phyloP scores from a whole-genome alignment of 192 early-diverging fungal genomes.

The Umbelopsis vinacea region DNA sequence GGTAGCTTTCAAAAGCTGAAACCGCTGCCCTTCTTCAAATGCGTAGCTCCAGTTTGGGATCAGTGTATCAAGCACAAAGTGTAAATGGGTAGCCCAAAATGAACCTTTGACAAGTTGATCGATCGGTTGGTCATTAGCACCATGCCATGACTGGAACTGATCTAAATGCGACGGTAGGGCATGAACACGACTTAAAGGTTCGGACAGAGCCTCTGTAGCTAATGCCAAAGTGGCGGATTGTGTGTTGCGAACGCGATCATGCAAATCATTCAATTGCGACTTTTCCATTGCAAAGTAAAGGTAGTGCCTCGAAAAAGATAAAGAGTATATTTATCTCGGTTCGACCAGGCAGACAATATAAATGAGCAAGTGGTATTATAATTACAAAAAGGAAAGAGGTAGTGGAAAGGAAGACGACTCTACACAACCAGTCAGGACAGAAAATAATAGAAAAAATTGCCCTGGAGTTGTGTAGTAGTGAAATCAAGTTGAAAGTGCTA shows the following conservation, averaged over 20 bases:
- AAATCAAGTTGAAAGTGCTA: too few relatives aligned
- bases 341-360: not conserved
- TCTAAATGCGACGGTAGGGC: not conserved
- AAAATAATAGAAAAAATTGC: too few relatives aligned
- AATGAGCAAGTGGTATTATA: conserved; percentile 5
- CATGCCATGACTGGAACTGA: not conserved
- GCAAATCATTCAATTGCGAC: not conserved
- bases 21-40: conserved; percentile 12
- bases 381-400: conserved; percentile 4
- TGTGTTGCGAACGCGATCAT: not conserved
- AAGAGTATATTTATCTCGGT: not conserved
- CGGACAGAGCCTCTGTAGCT: not conserved
- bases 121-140: not conserved
- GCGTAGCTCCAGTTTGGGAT: conserved; percentile 12
- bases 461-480: too few relatives aligned
- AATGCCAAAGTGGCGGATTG: not conserved
- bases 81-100: conserved; percentile 1
- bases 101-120: not conserved
- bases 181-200: conserved; percentile 1
- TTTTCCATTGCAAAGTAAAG: conserved; percentile 13
- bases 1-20: not conserved
- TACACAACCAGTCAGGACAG: too few relatives aligned
- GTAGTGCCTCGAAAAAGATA: not conserved
- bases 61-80: conserved; percentile 4
- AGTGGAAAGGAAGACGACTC: not conserved